Conservation (phyloP, 2,329 filamentous ascomycete genomes). For the Emergomyces pasteurianus region DNA sequence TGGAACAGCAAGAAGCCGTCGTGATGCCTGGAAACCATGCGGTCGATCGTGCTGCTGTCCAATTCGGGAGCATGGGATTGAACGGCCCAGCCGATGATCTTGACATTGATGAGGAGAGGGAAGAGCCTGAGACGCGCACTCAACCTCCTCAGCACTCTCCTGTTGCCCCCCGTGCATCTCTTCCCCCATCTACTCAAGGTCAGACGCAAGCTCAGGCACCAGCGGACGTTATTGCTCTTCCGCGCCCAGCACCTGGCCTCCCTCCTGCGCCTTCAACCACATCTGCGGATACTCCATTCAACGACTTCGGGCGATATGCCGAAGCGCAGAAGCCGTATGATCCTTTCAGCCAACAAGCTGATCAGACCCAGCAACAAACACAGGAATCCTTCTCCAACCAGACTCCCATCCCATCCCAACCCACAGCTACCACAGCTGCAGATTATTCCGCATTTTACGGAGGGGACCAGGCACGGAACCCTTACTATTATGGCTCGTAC, state of each 20-base stretch:
- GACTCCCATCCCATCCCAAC: slow-evolving; percentile 51
- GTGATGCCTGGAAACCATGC: slow-evolving; percentile 97
- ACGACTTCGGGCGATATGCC: slow-evolving; percentile 45
- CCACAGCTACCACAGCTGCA: slow-evolving; percentile 46
- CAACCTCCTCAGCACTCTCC: slow-evolving; percentile 92
- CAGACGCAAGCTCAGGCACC: slow-evolving; percentile 24
- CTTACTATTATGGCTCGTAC: slow-evolving; percentile 60
- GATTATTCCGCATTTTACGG: slow-evolving; percentile 84
- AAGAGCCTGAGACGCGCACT: slow-evolving; percentile 87
- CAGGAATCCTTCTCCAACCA: slow-evolving; percentile 46
- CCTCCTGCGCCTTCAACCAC: slow-evolving; percentile 48
- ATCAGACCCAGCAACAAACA: slow-evolving; percentile 49
- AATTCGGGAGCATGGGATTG: slow-evolving; percentile 91
- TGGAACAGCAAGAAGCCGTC: slow-evolving; percentile 94
- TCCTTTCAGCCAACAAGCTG: slow-evolving; percentile 66
- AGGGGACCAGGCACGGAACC: slow-evolving; percentile 58
- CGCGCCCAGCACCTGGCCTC: slow-evolving; percentile 50
- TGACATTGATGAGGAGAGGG: slow-evolving; percentile 86
- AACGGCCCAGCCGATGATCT: slow-evolving; percentile 59
- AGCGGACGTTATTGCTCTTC: slow-evolving; percentile 33
- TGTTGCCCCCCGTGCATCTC: slow-evolving; percentile 69
- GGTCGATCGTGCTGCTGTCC: slow-evolving; percentile 81
- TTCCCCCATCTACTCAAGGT: slow-evolving; percentile 54
- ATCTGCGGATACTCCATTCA: slow-evolving; percentile 33
- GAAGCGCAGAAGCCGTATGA: slow-evolving; percentile 71